phyloP scores from a whole-genome alignment of 768 basidiomycete genomes.

The Dendrothele bispora region DNA sequence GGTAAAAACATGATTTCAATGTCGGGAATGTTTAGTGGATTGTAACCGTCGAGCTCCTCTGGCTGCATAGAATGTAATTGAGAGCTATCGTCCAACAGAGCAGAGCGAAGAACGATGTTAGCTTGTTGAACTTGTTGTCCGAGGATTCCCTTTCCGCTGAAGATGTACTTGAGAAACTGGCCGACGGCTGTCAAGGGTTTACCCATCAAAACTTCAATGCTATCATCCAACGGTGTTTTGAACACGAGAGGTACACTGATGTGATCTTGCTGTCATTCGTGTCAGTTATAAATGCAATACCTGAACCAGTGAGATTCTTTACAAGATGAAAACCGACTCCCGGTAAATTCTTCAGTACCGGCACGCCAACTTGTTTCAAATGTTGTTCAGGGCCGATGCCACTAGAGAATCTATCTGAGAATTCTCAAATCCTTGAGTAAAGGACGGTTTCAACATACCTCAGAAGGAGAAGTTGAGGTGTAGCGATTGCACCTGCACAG shows the following conservation, averaged over 20 bases:
- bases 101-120: slow-evolving; percentile 28
- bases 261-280: slow-evolving; percentile 35
- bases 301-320: not conserved
- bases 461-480: slow-evolving; percentile 12
- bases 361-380: slow-evolving; percentile 34
- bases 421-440: too few relatives aligned
- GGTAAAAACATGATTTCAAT: slow-evolving; percentile 36
- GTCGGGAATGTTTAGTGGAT: slow-evolving; percentile 32
- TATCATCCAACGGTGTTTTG: slow-evolving; percentile 30
- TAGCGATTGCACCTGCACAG: slow-evolving; percentile 10
- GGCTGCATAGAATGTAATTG: slow-evolving; percentile 3
- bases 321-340: slow-evolving; percentile 46
- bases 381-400: slow-evolving; percentile 44
- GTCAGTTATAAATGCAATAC: not conserved
- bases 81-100: slow-evolving; percentile 21
- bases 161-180: slow-evolving; percentile 32
- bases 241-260: slow-evolving; percentile 32
- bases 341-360: slow-evolving; percentile 34
- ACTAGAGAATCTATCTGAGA: slow-evolving; percentile 5
- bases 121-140: slow-evolving; percentile 28
- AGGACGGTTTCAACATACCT: too few relatives aligned
- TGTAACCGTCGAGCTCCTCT: slow-evolving; percentile 16
- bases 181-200: slow-evolving; percentile 24
- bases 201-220: slow-evolving; percentile 24
- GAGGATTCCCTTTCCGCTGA: slow-evolving; percentile 33